These are phyloP conservation scores for Bruguiera parviflora DNA, from an alignment of 345 rosid species.

Conservation along the genomic window DNA sequence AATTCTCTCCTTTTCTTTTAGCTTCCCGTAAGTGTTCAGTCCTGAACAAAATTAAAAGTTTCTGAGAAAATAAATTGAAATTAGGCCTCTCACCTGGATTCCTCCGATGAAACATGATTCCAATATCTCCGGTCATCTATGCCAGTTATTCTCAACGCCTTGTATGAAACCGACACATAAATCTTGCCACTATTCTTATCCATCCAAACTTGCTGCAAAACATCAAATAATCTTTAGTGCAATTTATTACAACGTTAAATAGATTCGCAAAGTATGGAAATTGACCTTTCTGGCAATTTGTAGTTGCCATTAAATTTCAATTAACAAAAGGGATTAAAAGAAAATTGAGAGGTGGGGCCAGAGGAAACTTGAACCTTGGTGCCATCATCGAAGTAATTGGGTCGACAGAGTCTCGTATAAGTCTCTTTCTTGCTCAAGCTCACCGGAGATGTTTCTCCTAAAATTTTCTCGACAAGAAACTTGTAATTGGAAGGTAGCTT, in stretches of 20 bases:
- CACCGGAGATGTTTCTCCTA: constrained; percentile 28
- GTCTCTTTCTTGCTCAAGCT: constrained; percentile 51
- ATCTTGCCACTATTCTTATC: constrained; percentile 70
- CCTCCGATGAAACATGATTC: constrained; percentile 68
- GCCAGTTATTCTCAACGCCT: constrained; percentile 79
- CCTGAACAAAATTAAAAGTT: too few relatives aligned
- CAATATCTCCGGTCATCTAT: constrained; percentile 91
- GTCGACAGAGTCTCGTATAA: constrained; percentile 54
- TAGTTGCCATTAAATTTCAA: background rate
- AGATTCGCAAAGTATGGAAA: too few relatives aligned
- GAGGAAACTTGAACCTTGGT: constrained; percentile 52
- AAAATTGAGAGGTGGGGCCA: too few relatives aligned
- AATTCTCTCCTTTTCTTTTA: too few relatives aligned
- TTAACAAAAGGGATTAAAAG: background rate
- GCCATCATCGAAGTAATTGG: constrained; percentile 59
- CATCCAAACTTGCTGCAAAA: constrained; percentile 65
- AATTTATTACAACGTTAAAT: too few relatives aligned
- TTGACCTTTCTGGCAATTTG: too few relatives aligned
- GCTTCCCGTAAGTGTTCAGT: too few relatives aligned
- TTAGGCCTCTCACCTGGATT: constrained; percentile 56
- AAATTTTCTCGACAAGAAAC: constrained; percentile 48
- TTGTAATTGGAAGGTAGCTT: constrained; percentile 75
- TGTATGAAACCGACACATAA: constrained; percentile 61
- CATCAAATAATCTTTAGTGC: background rate
- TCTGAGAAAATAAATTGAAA: background rate